Percentiles rank a stretch among this genome's conserved stretches.
Evolutionary conservation across 331 rosid genomes (phyloP).

Genomic region (Malus hybrid): DNA sequence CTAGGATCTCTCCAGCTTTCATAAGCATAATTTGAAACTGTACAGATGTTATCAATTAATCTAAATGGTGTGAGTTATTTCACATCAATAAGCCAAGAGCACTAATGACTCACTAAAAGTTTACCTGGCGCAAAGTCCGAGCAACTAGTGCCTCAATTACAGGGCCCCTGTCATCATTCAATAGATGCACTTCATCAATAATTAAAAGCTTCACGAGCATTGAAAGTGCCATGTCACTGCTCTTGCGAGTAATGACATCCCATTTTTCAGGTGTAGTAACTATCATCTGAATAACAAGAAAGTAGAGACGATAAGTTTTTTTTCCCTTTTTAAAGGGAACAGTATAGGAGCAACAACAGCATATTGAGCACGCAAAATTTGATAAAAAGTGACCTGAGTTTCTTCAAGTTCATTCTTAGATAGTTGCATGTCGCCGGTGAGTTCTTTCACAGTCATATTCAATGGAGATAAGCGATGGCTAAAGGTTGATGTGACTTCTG

Average conservation of each 20-base stretch:
- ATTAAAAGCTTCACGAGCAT: slow-evolving; percentile 94
- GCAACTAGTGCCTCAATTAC: slow-evolving; percentile 98
- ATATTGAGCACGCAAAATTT: slow-evolving; percentile 15
- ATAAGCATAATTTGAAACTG: not conserved
- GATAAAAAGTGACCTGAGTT: slow-evolving; percentile 70
- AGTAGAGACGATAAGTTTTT: slow-evolving; percentile 17
- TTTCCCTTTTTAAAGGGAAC: not conserved
- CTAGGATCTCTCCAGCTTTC: not conserved
- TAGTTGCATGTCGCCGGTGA: slow-evolving; percentile 98
- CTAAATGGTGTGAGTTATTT: not conserved
- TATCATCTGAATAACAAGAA: slow-evolving; percentile 65
- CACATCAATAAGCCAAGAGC: not conserved
- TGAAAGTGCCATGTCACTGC: slow-evolving; percentile 96
- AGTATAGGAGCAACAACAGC: not conserved
- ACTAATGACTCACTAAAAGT: slow-evolving; percentile 10
- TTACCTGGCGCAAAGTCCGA: slow-evolving; percentile 92
- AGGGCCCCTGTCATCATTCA: slow-evolving; percentile 97
- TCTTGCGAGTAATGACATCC: slow-evolving; percentile 99
- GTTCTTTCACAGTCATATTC: slow-evolving; percentile 85
- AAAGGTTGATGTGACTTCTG: slow-evolving; percentile 89
- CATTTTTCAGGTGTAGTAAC: slow-evolving; percentile 99
- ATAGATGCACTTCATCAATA: slow-evolving; percentile 94
- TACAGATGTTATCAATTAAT: slow-evolving; percentile 6
- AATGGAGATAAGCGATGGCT: slow-evolving; percentile 94
- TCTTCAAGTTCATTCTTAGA: slow-evolving; percentile 87